Evolutionary conservation across 768 basidiomycete species (phyloP).

Genomic region (Macrolepiota albuminosa): DNA sequence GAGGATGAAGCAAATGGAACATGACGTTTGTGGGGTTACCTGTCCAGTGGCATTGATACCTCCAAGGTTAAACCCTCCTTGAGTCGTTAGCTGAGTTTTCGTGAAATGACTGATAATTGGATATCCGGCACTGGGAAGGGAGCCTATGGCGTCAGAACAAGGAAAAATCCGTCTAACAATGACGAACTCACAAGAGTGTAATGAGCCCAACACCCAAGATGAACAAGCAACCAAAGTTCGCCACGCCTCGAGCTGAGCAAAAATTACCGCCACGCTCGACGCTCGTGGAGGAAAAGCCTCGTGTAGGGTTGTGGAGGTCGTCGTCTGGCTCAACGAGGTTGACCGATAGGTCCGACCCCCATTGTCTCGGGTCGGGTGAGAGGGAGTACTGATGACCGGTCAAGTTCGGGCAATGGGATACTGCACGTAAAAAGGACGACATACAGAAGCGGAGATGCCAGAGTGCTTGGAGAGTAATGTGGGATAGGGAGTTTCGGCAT

Average conservation of each 20-base stretch:
- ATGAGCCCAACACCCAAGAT: slow-evolving; percentile 43
- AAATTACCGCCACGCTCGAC: slow-evolving; percentile 24
- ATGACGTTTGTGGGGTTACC: slow-evolving; percentile 21
- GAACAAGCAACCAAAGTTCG: slow-evolving; percentile 58
- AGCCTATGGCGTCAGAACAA: not conserved
- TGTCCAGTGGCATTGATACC: slow-evolving; percentile 67
- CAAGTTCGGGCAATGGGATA: not conserved
- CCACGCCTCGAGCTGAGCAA: slow-evolving; percentile 49
- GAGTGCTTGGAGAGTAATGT: slow-evolving; percentile 8
- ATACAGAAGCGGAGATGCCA: slow-evolving; percentile 16
- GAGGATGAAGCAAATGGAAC: not conserved
- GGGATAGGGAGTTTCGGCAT: slow-evolving; percentile 20
- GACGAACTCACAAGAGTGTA: slow-evolving; percentile 56
- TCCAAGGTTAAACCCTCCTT: slow-evolving; percentile 33
- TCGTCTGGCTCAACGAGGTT: slow-evolving; percentile 50
- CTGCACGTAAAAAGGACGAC: not conserved
- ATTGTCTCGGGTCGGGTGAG: slow-evolving; percentile 47
- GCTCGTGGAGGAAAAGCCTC: slow-evolving; percentile 19
- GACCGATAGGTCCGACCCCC: slow-evolving; percentile 45
- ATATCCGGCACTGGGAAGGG: slow-evolving; percentile 28
- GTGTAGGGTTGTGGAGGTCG: slow-evolving; percentile 55
- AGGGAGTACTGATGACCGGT: slow-evolving; percentile 39
- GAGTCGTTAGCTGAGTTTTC: slow-evolving; percentile 16
- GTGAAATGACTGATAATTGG: slow-evolving; percentile 32
- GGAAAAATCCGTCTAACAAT: not conserved